Conservation (phyloP, 2,329 filamentous ascomycete species). For the Akanthomyces uredinophilus region DNA sequence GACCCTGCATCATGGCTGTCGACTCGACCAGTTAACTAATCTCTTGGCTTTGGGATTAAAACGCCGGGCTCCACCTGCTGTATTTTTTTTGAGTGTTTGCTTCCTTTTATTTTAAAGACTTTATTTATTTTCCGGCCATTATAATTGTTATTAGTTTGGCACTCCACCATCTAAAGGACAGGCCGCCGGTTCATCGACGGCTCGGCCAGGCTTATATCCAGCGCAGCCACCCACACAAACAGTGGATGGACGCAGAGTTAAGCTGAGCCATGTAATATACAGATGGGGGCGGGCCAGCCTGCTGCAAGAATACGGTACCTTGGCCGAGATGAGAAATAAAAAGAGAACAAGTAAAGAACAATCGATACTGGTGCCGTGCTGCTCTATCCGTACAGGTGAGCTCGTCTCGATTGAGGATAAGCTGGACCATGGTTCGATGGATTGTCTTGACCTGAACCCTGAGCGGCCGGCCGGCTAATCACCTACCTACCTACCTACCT, state of each 20-base stretch:
- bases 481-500: too few relatives aligned
- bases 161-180: too few relatives aligned
- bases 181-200: neutral
- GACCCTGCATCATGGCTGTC: conserved; percentile 2
- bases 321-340: neutral
- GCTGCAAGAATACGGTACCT: too few relatives aligned
- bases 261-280: neutral
- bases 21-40: neutral
- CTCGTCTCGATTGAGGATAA: too few relatives aligned
- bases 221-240: neutral
- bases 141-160: neutral
- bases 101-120: neutral
- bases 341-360: neutral
- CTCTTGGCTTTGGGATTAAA: conserved; percentile 5
- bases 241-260: neutral
- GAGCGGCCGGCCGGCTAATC: neutral
- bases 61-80: neutral
- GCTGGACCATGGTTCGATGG: too few relatives aligned
- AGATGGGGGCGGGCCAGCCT: neutral
- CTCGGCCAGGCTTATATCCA: neutral
- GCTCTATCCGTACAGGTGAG: too few relatives aligned
- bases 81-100: neutral
- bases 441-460: too few relatives aligned
- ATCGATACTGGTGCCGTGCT: neutral
- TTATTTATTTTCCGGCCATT: neutral